Base-by-base conservation (phyloP, 352 stramenopile genomes). In the Phytophthora lateralis region DNA sequence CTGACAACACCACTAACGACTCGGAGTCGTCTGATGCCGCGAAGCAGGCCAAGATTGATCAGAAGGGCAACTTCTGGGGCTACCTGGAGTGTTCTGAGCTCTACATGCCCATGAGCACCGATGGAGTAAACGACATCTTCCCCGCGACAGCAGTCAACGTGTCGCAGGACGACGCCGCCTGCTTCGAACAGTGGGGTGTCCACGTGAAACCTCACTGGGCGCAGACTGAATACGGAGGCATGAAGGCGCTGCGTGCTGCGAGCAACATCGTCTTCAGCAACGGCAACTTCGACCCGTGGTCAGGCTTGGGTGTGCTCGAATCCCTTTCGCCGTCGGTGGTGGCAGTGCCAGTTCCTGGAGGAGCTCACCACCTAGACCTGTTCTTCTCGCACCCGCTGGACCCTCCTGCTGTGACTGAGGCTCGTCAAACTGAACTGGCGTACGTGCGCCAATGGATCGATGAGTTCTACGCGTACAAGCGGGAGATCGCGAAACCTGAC, bases 191-290 rank as follows among this genome's bases (percentile, higher is more conserved):
- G 49, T 88, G 72, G 78, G 71, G 68, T 8, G 76, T 88, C 11
- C 55, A 69, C 26, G 52, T 86, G 27, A 77, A 80, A 55, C 64
- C 75, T n/a, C 12, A 53, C n/a, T 81, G 65, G 66, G 70, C 76
- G 1, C 73, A 71, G 24, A 78, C 62, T 11, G 55, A 81, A 45
- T 90, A 80, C 48, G 78, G 78, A 14, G 78, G 80, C 51, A 68
- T 82, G 63, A 78, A 81, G 17, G 71, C 73, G 17, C 64, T 87
- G 5, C 60, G 60, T 2, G 49, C 65, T 6, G 46, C 73, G 6
- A 84, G 68, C 21, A 90, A 90, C 66, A 88, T 91, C 39, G 73
- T 91, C 30, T 90, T 89, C 52, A 86, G 76, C 51, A 85, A 86
- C 24, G 82, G 82, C 35, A 59, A 84, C 37, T 81, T 82, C 32